phyloP scores from a whole-genome alignment of 2,329 filamentous ascomycete species.

The Emydomyces testavorans region DNA sequence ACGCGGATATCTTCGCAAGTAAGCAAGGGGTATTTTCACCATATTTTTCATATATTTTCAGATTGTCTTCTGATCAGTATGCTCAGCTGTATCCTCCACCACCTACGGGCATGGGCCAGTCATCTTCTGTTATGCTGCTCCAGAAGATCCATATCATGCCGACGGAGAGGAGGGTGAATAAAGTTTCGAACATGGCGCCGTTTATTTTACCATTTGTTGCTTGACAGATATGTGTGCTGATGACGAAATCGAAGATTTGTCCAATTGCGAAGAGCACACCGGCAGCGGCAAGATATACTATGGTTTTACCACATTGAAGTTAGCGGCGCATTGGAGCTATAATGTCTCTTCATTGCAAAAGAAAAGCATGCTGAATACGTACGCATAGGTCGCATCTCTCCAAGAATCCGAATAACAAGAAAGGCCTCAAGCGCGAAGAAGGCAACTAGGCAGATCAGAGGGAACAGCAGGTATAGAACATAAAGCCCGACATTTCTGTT shows the following conservation, averaged over 20 bases:
- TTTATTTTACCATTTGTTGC: slow-evolving; percentile 79
- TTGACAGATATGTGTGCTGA: slow-evolving; percentile 81
- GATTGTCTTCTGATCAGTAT: background rate
- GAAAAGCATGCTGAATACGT: slow-evolving; percentile 26
- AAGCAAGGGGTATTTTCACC: slow-evolving; percentile 6
- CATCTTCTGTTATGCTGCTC: slow-evolving; percentile 98
- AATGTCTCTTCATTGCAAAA: background rate
- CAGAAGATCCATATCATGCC: slow-evolving; percentile 86
- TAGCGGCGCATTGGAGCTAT: background rate
- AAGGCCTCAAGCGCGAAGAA: slow-evolving; percentile 77
- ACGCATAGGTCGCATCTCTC: slow-evolving; percentile 83
- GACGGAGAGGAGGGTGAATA: slow-evolving; percentile 81
- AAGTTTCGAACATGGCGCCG: slow-evolving; percentile 79
- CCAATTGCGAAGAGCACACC: slow-evolving; percentile 76
- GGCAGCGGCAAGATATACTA: slow-evolving; percentile 63
- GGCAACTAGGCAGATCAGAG: slow-evolving; percentile 75
- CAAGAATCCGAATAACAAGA: slow-evolving; percentile 73
- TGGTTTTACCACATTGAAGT: slow-evolving; percentile 1
- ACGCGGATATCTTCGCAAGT: background rate
- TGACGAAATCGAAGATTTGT: slow-evolving; percentile 90
- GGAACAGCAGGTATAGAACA: slow-evolving; percentile 81
- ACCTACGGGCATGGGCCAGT: slow-evolving; percentile 60
- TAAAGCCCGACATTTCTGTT: slow-evolving; percentile 78
- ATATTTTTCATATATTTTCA: slow-evolving; percentile 1
- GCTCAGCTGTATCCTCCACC: slow-evolving; percentile 24